Evolutionary conservation across 306 rosid species (phyloP), one percentile per base, ranked within the genome.

Genomic region (Rosa multiflora): DNA sequence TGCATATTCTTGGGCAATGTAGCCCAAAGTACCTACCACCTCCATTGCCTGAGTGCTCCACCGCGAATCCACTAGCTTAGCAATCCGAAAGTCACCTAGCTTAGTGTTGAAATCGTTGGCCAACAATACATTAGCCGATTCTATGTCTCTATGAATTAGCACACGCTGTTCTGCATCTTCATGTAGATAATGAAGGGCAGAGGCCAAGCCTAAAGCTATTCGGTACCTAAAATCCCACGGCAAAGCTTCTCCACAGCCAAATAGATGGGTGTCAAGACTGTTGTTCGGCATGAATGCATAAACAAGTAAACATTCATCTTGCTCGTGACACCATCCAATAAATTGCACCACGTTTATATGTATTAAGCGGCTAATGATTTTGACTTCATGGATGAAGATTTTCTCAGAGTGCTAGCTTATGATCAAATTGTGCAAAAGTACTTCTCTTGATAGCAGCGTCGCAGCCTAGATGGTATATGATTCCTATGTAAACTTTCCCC

Each of bases 221-320:
- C 8, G 10, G 51, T 47, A 47, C 14, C 51, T 47, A 7, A 47
- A 10, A 47, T 47, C 14, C 51, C 51, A 47, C 4, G 3, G 51
- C 14, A 47, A 10, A 2, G 51, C 13, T 47, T 10, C 14, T 47
- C 14, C 13, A 7, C 13, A 47, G 15, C 51, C 51, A 47, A 47
- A 47, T 42, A 76, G 42, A 35, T 76, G 63, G 3, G 21, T 2
- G 29, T 64, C 49, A 37, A 76, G 73, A 63, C 62, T 48, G 35
- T 49, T 59, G 35, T 63, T 76, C 3, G 39, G 47, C 80, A 76
- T 76, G 51, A 62, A 61, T 29, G 63, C 79, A 32, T 87, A 90
- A 32, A 90, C 85, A 1, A 88, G 64, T 1, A 88, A 43, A 72
- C 85, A 79, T 52, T 90, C 95, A 0, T 42, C 78, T 68, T 82